These are phyloP conservation scores for Musa balbisiana DNA, from an alignment of 202 grass and related monocot species.

Conservation along the genomic window DNA sequence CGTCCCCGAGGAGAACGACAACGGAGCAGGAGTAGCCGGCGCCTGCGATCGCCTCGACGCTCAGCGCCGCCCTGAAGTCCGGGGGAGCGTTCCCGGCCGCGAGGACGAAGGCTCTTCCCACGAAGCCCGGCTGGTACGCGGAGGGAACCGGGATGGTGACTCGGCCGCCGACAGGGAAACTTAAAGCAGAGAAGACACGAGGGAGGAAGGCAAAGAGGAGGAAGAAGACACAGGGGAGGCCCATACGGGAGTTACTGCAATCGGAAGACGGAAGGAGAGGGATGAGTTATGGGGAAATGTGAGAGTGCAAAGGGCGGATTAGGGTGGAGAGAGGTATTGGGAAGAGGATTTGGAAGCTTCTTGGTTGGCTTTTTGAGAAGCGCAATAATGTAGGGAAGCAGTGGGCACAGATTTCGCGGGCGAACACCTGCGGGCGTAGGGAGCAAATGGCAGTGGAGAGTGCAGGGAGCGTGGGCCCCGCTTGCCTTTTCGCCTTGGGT, in stretches of 20 bases:
- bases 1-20: conserved; percentile 41
- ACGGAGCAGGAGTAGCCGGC: conserved; percentile 43
- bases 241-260: too few species aligned
- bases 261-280: neutral
- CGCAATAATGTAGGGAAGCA: neutral
- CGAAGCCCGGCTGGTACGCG: conserved; percentile 24
- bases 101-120: conserved; percentile 35
- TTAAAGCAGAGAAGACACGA: conserved; percentile 11
- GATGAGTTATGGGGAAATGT: neutral
- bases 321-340: neutral
- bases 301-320: neutral
- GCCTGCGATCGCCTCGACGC: conserved; percentile 30
- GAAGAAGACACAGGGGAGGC: conserved; percentile 23
- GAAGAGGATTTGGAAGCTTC: neutral
- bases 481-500: too few species aligned
- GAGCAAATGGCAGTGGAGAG: too few species aligned
- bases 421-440: too few species aligned
- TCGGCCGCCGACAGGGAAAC: conserved; percentile 36
- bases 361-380: neutral
- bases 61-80: conserved; percentile 38
- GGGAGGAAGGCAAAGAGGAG: conserved; percentile 16
- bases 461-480: too few species aligned
- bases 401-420: neutral
- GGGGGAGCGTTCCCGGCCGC: conserved; percentile 21
- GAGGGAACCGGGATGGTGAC: conserved; percentile 38